These are phyloP conservation scores for Vigna angularis DNA, from an alignment of 306 rosid genomes.

Conservation along the genomic window DNA sequence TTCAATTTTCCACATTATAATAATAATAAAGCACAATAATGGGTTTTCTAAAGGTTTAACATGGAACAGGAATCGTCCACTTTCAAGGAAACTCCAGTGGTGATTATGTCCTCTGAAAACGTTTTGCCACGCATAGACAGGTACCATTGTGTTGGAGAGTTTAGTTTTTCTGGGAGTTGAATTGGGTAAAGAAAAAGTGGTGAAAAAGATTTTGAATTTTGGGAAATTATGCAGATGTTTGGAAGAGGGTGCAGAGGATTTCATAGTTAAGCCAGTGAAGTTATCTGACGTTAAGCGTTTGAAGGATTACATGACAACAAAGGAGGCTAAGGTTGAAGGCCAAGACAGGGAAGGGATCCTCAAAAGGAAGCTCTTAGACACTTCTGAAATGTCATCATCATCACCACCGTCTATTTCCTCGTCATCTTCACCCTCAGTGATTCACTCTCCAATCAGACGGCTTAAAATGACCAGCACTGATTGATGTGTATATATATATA, in stretches of 20 bases:
- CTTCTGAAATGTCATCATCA: slow-evolving; percentile 56
- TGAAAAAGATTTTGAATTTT: not conserved
- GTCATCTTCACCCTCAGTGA: slow-evolving; percentile 47
- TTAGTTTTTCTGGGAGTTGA: not conserved
- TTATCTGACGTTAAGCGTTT: slow-evolving; percentile 78
- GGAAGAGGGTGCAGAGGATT: slow-evolving; percentile 92
- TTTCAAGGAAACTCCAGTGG: slow-evolving; percentile 76
- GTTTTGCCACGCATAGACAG: slow-evolving; percentile 81
- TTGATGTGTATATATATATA: not conserved
- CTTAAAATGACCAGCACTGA: slow-evolving; percentile 64
- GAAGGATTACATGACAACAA: slow-evolving; percentile 63
- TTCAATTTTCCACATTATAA: not conserved
- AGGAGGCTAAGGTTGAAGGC: slow-evolving; percentile 45
- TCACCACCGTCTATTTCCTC: slow-evolving; percentile 65
- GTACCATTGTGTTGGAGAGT: slow-evolving; percentile 37
- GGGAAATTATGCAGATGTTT: slow-evolving; percentile 55
- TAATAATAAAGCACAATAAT: not conserved
- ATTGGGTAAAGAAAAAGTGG: not conserved
- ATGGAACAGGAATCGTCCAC: slow-evolving; percentile 73
- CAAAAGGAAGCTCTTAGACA: slow-evolving; percentile 67
- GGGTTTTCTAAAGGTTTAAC: not conserved
- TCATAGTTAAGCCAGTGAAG: slow-evolving; percentile 91
- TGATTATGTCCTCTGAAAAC: slow-evolving; percentile 92
- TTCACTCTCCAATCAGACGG: slow-evolving; percentile 72
- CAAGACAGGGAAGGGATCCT: slow-evolving; percentile 38